phyloP scores from a whole-genome alignment of 805 yeast genomes.

The Brettanomyces anomalus region DNA sequence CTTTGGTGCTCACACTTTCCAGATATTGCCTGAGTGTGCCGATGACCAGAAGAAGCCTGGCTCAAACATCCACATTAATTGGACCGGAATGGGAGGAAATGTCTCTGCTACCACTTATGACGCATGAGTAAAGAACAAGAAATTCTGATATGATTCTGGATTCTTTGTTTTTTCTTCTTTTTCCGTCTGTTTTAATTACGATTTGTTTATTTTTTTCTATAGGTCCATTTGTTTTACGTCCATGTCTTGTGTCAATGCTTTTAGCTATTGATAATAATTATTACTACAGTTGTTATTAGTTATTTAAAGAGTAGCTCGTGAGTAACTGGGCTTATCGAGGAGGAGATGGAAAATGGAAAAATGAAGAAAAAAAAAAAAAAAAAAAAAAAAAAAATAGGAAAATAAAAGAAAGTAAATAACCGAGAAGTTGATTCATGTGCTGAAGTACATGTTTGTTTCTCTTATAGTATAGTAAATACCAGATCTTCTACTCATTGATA shows the following conservation, averaged over 20 bases:
- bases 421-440: neutral
- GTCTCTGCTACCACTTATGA: conserved; percentile 91
- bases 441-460: neutral
- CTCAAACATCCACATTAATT: conserved; percentile 88
- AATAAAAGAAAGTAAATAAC: neutral
- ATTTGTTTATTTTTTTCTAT: neutral
- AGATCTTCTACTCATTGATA: no score
- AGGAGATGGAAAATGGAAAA: neutral
- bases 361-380: neutral
- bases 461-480: no score
- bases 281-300: no score
- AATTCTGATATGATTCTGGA: neutral
- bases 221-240: neutral
- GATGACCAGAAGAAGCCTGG: conserved; percentile 68
- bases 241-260: no score
- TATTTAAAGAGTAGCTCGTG: no score
- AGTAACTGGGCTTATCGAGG: no score
- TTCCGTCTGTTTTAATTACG: neutral
- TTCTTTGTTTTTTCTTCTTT: neutral
- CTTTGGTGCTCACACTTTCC: conserved; percentile 99
- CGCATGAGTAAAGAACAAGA: conserved; percentile 45
- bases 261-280: no score
- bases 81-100: conserved; percentile 99
- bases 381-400: neutral
- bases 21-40: conserved; percentile 82